A percentile compares a stretch with the other conserved stretches of the same genome.
Evolutionary conservation across 2,329 filamentous ascomycete genomes (phyloP).

Genomic region (Hortaea werneckii): DNA sequence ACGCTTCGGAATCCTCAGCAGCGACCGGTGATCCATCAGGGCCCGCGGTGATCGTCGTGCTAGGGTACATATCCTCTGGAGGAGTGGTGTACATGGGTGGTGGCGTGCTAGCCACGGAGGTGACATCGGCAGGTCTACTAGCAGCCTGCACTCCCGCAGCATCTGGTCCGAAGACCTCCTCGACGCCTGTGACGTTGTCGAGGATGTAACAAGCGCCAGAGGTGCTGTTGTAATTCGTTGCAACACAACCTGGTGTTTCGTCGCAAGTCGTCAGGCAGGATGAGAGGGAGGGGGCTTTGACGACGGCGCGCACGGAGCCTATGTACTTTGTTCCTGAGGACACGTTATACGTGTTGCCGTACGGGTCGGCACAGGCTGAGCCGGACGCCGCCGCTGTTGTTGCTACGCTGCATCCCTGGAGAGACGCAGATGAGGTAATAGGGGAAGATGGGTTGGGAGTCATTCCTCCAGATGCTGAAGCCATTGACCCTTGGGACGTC

Average conservation of each 20-base stretch:
- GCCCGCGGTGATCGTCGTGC: neutral
- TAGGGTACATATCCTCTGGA: neutral
- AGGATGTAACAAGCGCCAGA: constrained; percentile 14
- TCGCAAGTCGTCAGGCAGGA: constrained; percentile 16
- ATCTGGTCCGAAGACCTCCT: constrained; percentile 7
- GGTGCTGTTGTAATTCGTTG: constrained; percentile 15
- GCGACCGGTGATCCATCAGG: neutral
- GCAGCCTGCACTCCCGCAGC: constrained; percentile 7
- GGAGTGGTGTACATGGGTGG: constrained; percentile 2
- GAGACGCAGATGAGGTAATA: neutral
- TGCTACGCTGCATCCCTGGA: constrained; percentile 1
- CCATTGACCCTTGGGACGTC: too few species aligned
- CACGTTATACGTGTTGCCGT: constrained; percentile 15
- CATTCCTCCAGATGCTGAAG: too few species aligned
- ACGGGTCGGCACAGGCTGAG: constrained; percentile 9
- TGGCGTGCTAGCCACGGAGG: constrained; percentile 8
- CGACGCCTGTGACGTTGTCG: constrained; percentile 13
- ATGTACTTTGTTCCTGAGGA: constrained; percentile 12
- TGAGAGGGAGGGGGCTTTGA: constrained; percentile 9
- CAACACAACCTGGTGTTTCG: constrained; percentile 10
- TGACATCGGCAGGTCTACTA: constrained; percentile 8
- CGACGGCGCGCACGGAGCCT: constrained; percentile 11
- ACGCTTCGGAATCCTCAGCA: neutral
- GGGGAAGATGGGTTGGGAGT: neutral
- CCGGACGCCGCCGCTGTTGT: neutral